Evolutionary conservation across 1,284 basidiomycete species (phyloP).

Genomic region (Ganoderma lingzhi): DNA sequence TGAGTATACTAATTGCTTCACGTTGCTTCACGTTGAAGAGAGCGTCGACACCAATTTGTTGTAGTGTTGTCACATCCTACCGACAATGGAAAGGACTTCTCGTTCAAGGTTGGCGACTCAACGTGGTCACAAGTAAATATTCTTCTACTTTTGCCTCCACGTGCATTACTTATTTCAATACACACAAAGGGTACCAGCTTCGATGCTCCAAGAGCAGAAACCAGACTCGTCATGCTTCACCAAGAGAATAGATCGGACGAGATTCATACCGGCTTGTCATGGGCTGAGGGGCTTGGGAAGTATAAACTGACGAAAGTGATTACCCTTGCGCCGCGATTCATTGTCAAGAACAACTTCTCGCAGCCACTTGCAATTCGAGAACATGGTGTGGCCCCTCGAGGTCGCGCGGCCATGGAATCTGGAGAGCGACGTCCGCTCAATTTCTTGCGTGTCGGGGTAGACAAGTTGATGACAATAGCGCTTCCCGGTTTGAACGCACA

Average conservation of each 20-base stretch:
- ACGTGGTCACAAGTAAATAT: constrained; percentile 85
- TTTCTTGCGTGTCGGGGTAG: constrained; percentile 70
- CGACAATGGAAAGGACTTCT: constrained; percentile 86
- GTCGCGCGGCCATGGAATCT: constrained; percentile 72
- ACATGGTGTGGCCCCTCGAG: constrained; percentile 77
- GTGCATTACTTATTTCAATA: neutral
- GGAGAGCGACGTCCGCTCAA: constrained; percentile 79
- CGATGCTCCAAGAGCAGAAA: constrained; percentile 93
- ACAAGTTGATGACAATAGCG: constrained; percentile 84
- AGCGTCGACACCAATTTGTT: constrained; percentile 44
- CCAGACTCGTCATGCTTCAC: constrained; percentile 81
- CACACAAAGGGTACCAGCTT: constrained; percentile 77
- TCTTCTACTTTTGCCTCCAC: constrained; percentile 14
- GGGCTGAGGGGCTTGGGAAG: constrained; percentile 93
- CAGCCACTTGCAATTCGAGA: constrained; percentile 86
- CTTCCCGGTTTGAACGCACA: constrained; percentile 85
- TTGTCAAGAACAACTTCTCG: constrained; percentile 85
- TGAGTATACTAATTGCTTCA: constrained; percentile 49
- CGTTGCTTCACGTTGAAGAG: neutral
- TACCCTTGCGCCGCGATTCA: constrained; percentile 90
- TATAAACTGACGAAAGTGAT: constrained; percentile 98
- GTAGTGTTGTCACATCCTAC: constrained; percentile 90
- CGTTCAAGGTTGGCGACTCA: constrained; percentile 88
- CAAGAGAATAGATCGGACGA: constrained; percentile 77
- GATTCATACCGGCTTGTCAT: constrained; percentile 90